A percentile compares a stretch with the other conserved stretches of the same genome.
These are phyloP conservation scores for Penicillium steckii DNA, from an alignment of 495 filamentous ascomycete species.

Conservation along the genomic window DNA sequence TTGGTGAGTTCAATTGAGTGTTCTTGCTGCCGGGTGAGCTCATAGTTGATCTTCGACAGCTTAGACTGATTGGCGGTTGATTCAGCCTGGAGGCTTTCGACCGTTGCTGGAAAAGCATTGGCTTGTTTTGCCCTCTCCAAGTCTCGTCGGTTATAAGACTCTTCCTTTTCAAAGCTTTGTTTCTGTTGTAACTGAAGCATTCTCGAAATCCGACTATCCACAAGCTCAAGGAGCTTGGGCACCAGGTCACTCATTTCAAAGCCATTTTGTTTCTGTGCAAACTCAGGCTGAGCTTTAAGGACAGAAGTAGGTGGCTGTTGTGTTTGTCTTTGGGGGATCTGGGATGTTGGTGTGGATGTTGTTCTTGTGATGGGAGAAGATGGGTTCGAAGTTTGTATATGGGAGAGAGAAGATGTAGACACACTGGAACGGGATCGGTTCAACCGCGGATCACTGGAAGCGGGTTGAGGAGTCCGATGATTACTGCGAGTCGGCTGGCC, in stretches of 20 bases:
- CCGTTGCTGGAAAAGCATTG: neutral
- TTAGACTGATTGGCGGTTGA: neutral
- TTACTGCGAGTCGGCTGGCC: no score
- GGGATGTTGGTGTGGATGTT: no score
- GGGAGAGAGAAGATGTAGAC: neutral
- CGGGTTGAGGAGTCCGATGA: neutral
- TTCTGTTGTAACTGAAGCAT: neutral
- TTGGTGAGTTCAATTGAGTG: neutral
- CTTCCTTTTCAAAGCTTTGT: neutral
- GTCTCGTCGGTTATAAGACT: neutral
- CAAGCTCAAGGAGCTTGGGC: neutral
- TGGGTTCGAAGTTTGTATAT: neutral
- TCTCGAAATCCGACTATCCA: neutral
- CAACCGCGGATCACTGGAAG: neutral
- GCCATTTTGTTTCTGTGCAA: neutral
- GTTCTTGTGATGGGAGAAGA: neutral
- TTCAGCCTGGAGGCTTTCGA: neutral
- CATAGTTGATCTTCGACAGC: neutral
- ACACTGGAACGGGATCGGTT: neutral
- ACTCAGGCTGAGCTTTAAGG: neutral
- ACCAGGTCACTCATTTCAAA: neutral
- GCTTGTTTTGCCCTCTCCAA: neutral
- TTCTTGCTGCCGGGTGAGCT: neutral
- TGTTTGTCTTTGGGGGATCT: neutral
- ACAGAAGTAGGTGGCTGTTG: neutral